These are phyloP conservation scores for Byssochlamys sp. DNA, from an alignment of 2,329 filamentous ascomycete genomes.

Conservation along the genomic window DNA sequence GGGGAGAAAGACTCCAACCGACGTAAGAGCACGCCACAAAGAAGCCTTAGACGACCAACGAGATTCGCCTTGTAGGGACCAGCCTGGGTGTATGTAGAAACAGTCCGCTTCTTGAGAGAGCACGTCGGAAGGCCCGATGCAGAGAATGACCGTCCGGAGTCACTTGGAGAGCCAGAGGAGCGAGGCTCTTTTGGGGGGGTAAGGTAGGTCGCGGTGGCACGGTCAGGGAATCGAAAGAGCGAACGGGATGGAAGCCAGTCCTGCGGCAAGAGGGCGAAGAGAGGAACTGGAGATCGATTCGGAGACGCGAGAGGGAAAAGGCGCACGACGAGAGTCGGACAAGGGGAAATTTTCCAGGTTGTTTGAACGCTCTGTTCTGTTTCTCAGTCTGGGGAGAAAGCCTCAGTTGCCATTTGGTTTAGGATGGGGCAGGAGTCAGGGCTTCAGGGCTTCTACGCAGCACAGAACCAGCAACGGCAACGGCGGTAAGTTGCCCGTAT, in stretches of 20 bases:
- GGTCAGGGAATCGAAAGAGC: background rate
- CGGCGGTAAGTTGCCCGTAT: background rate
- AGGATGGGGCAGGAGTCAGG: background rate
- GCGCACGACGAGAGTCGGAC: background rate
- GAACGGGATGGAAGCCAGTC: background rate
- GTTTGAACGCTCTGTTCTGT: background rate
- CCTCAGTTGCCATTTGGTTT: background rate
- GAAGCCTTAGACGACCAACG: conserved; percentile 9
- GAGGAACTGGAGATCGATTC: background rate
- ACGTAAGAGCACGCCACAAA: conserved; percentile 13
- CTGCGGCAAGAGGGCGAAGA: background rate
- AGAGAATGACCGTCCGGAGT: background rate
- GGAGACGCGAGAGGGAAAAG: background rate
- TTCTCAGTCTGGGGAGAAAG: background rate
- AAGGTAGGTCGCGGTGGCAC: background rate
- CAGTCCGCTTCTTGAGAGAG: background rate
- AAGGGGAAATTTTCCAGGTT: background rate
- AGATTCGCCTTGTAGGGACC: background rate
- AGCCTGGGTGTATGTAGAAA: background rate
- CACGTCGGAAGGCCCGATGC: background rate
- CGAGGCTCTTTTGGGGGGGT: background rate
- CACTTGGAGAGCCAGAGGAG: background rate
- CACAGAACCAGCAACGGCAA: background rate
- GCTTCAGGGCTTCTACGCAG: background rate
- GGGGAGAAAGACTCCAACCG: conserved; percentile 14